Percentiles rank a stretch among this genome's conserved stretches.
These are phyloP conservation scores for Rhodotorula kratochvilovae DNA, from an alignment of 768 basidiomycete species.

Conservation along the genomic window DNA sequence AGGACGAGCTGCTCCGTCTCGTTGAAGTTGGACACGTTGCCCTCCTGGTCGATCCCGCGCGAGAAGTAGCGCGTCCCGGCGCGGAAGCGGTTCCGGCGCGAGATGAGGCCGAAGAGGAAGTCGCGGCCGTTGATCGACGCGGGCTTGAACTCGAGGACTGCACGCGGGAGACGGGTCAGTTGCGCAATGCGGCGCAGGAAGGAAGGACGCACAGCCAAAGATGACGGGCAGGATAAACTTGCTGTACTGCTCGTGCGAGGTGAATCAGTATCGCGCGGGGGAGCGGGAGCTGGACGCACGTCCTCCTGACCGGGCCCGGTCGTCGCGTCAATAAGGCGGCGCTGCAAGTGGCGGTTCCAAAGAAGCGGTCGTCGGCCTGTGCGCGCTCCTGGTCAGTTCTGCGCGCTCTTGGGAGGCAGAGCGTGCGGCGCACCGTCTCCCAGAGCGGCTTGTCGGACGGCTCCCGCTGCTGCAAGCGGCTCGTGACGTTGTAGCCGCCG, in stretches of 20 bases:
- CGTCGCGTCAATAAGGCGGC: constrained; percentile 59
- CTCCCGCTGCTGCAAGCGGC: constrained; percentile 75
- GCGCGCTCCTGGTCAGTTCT: too few species aligned
- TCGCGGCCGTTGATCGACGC: constrained; percentile 69
- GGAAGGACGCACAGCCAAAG: constrained; percentile 74
- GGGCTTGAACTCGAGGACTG: constrained; percentile 81
- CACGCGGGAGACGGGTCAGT: constrained; percentile 14
- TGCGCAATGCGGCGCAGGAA: not conserved
- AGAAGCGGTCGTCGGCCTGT: constrained; percentile 95
- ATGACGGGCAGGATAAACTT: constrained; percentile 86
- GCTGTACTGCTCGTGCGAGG: constrained; percentile 58
- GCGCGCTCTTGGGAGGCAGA: too few species aligned
- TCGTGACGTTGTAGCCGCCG: constrained; percentile 74
- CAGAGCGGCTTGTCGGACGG: constrained; percentile 61
- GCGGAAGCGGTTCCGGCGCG: constrained; percentile 85
- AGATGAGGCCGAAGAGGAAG: constrained; percentile 79
- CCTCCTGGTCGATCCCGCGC: constrained; percentile 80
- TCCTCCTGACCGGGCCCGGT: constrained; percentile 58
- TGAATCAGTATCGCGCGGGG: not conserved
- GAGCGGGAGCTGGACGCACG: constrained; percentile 52
- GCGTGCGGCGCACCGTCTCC: too few species aligned
- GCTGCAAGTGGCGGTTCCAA: constrained; percentile 86
- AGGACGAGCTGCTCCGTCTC: constrained; percentile 93
- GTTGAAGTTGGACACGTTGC: constrained; percentile 93
- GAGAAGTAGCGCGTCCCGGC: constrained; percentile 97